Evolutionary conservation across 176 grass and related monocot species (phyloP).

Genomic region (Oryza rufipogon): DNA sequence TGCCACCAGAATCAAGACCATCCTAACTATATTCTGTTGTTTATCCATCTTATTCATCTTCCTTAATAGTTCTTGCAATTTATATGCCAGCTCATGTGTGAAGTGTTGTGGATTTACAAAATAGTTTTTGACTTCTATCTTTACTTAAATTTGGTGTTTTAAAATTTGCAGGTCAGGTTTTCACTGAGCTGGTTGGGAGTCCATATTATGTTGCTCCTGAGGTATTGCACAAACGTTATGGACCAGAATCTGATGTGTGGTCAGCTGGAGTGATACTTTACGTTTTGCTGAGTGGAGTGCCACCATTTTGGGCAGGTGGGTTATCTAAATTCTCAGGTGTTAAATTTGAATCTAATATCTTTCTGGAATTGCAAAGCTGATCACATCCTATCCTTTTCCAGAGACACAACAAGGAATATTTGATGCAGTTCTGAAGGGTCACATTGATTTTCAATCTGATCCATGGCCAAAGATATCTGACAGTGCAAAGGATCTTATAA

Average conservation of each 20-base stretch:
- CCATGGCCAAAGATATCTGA: slow-evolving; percentile 89
- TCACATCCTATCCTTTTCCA: slow-evolving; percentile 38
- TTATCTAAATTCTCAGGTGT: slow-evolving; percentile 21
- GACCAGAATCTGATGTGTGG: slow-evolving; percentile 88
- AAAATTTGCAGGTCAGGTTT: slow-evolving; percentile 63
- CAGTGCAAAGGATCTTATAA: slow-evolving; percentile 92
- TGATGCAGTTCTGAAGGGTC: slow-evolving; percentile 84
- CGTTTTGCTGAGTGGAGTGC: slow-evolving; percentile 85
- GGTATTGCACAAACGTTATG: slow-evolving; percentile 77
- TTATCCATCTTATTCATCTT: background rate
- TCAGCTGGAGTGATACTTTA: slow-evolving; percentile 90
- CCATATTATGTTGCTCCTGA: slow-evolving; percentile 91
- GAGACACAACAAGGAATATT: slow-evolving; percentile 92
- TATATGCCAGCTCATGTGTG: background rate
- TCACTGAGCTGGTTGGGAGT: slow-evolving; percentile 88
- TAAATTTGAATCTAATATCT: slow-evolving; percentile 11
- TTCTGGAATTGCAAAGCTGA: slow-evolving; percentile 35
- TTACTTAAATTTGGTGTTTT: background rate
- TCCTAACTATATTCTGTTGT: background rate
- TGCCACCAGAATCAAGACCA: background rate
- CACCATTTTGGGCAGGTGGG: slow-evolving; percentile 92
- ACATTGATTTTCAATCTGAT: slow-evolving; percentile 90
- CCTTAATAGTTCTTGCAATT: background rate
- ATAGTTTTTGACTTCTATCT: background rate
- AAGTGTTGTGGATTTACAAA: slow-evolving; percentile 7